Base-by-base conservation (phyloP, 2,329 filamentous ascomycete species). In the Neurospora sp. region DNA sequence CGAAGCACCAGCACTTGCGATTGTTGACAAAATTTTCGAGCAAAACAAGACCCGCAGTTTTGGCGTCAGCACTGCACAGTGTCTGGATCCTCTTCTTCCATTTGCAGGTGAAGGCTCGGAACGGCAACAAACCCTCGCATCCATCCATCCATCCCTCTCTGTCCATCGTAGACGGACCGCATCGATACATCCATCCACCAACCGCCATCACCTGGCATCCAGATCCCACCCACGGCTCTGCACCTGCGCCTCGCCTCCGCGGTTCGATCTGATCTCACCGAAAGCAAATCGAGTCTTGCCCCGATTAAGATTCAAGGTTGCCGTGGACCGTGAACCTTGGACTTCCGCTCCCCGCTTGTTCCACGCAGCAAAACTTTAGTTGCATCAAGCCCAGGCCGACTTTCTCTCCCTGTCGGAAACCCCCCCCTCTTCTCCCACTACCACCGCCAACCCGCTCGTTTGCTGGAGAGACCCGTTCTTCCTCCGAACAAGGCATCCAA, bases 321-420 rank as follows among this genome's bases (percentile, higher is more conserved):
- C 52, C 15, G 52, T 62, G 52, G 52, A 62, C 46, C 46, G 46
- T 57, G 70, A 69, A 52, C 68, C 46, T 36, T 66, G 70, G 41
- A 67, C 70, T 62, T 28, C 52, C 52, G 28, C 73, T 71, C 75
- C 74, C 73, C 74, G 73, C 74, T 74, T 74, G 75, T 74, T 74
- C 71, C 74, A 72, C 72, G 74, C 52, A 62, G 52, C 74, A 74
- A 74, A 70, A 76, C 72, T 74, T 74, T 75, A 72, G 73, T 73
- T 74, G 71, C 72, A 73, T 73, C 71, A 69, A 70, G 67, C 71
- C 15, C 52, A 62, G 52, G 65, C 70, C 72, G 70, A 71, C 72
- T 72, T 75, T 75, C 74, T 62, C 43, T 72, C 74, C 72, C 74
- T 72, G 67, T 70, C 73, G 28, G 52, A 74, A 73, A 71, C 70